Evolutionary conservation across 768 basidiomycete species (phyloP).

Genomic region (Russula griseocarnosa): DNA sequence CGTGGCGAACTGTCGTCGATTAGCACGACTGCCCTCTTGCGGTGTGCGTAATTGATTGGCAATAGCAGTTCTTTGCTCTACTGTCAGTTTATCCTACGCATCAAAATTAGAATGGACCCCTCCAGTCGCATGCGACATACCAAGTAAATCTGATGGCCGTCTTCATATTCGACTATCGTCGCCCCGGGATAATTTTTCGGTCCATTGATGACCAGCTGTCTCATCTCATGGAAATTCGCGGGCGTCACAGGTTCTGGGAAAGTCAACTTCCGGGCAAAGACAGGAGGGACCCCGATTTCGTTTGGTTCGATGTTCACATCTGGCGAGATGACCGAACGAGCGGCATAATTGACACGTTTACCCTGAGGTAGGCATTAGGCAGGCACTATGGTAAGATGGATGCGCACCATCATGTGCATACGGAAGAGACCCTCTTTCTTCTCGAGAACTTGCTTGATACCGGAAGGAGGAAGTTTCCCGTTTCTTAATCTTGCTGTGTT

Average conservation of each 20-base stretch:
- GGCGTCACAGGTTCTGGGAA: conserved; percentile 97
- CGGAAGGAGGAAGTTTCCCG: conserved; percentile 86
- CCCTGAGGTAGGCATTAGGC: conserved; percentile 50
- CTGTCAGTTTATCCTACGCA: conserved; percentile 71
- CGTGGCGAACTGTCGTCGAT: conserved; percentile 60
- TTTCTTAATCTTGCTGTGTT: conserved; percentile 81
- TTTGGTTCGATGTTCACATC: conserved; percentile 99
- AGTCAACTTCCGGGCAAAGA: conserved; percentile 94
- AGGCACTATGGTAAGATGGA: conserved; percentile 19
- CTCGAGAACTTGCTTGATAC: conserved; percentile 94
- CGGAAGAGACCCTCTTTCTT: conserved; percentile 99
- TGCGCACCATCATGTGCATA: conserved; percentile 95
- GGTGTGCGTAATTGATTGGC: conserved; percentile 95
- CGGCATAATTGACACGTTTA: conserved; percentile 98
- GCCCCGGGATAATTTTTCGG: conserved; percentile 89
- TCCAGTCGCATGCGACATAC: conserved; percentile 41
- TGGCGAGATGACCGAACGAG: conserved; percentile 99
- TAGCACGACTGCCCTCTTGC: conserved; percentile 61
- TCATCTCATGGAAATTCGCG: conserved; percentile 82
- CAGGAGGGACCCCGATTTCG: conserved; percentile 96
- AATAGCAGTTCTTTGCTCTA: conserved; percentile 89
- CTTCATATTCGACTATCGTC: conserved; percentile 91
- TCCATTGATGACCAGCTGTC: conserved; percentile 87
- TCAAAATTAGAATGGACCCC: neutral
- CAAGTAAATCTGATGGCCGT: conserved; percentile 81